phyloP scores from a whole-genome alignment of 371 early-diverging fungal genomes.

The Apophysomyces elegans region DNA sequence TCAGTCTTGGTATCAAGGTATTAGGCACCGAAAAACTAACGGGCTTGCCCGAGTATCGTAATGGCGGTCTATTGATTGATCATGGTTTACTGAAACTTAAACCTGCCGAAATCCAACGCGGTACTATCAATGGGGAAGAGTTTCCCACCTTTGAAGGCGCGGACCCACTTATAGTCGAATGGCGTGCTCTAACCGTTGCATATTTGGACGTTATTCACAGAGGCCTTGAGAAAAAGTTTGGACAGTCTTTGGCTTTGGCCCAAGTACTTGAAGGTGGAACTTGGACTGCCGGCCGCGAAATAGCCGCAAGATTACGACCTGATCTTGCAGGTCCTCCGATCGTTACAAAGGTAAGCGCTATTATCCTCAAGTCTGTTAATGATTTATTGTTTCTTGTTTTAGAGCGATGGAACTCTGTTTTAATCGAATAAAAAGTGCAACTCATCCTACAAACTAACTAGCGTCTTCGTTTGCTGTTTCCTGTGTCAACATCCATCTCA shows the following conservation, averaged over 20 bases:
- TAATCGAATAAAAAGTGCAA: constrained; percentile 17
- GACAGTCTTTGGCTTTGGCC: constrained; percentile 68
- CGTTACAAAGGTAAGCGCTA: constrained; percentile 59
- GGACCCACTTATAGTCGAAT: constrained; percentile 88
- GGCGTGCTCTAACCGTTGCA: constrained; percentile 90
- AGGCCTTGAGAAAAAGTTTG: constrained; percentile 53
- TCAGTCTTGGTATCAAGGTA: constrained; percentile 59
- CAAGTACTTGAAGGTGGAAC: constrained; percentile 93
- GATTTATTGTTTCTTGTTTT: constrained; percentile 9
- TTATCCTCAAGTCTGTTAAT: background rate
- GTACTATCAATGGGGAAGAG: constrained; percentile 14
- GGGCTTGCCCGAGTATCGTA: constrained; percentile 93
- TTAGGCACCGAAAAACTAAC: constrained; percentile 73
- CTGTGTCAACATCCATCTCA: background rate
- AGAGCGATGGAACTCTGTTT: constrained; percentile 57
- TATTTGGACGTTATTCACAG: constrained; percentile 79
- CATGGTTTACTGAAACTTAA: constrained; percentile 47
- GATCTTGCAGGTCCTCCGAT: constrained; percentile 88
- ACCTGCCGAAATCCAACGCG: constrained; percentile 32
- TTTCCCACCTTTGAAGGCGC: constrained; percentile 76
- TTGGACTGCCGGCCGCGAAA: constrained; percentile 89
- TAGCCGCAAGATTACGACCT: constrained; percentile 78
- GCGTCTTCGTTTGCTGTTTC: constrained; percentile 4
- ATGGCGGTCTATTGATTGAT: constrained; percentile 69
- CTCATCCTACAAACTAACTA: background rate